phyloP scores from a whole-genome alignment of 129 eudicot species.

The Daucus carota region DH1_v3.0 NC_030383.2:1337501-1338000 shows the following conservation, averaged over 20 bases:
- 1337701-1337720: conserved; percentile 90
- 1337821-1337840: neutral
- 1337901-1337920: neutral
- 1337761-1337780: conserved; percentile 81
- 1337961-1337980: neutral
- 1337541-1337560: too few species aligned
- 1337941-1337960: neutral
- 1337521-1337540: neutral
- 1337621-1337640: conserved; percentile 46
- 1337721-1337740: conserved; percentile 49
- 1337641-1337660: conserved; percentile 53
- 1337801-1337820: conserved; percentile 1
- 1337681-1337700: conserved; percentile 88
- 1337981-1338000: conserved; percentile 54
- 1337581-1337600: neutral
- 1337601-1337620: conserved; percentile 56
- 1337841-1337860: neutral
- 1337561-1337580: neutral
- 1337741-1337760: conserved; percentile 88
- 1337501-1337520: neutral
- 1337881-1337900: neutral
- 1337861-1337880: neutral
- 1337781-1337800: conserved; percentile 51
- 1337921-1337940: neutral
- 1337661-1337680: conserved; percentile 73